These are phyloP conservation scores for Clarireedia monteithiana DNA, from an alignment of 2,329 filamentous ascomycete species.

Conservation along the genomic window DNA sequence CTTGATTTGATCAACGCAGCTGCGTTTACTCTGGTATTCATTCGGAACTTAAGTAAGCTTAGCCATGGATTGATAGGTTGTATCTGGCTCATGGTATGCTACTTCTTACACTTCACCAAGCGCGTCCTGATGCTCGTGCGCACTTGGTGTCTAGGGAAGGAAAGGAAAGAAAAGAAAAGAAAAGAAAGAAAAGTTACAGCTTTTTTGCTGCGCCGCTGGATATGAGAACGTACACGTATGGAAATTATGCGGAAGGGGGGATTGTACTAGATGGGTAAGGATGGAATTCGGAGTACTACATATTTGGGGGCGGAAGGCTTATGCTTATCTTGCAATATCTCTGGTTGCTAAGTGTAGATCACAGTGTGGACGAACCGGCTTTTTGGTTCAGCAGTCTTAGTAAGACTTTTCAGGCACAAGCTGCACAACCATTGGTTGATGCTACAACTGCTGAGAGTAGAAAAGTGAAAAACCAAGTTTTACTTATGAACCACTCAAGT, in stretches of 20 bases:
- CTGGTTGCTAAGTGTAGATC: conserved; percentile 39
- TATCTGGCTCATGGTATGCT: not conserved
- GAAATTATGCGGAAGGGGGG: conserved; percentile 38
- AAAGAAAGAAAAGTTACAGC: conserved; percentile 42
- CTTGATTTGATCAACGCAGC: conserved; percentile 39
- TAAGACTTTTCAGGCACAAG: conserved; percentile 33
- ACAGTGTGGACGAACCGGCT: conserved; percentile 41
- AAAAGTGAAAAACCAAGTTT: conserved; percentile 41
- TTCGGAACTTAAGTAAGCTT: conserved; percentile 28
- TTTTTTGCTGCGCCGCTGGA: conserved; percentile 35
- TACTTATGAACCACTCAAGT: too few species aligned
- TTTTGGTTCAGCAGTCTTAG: conserved; percentile 47
- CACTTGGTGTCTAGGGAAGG: conserved; percentile 43
- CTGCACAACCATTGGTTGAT: conserved; percentile 43
- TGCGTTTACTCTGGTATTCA: conserved; percentile 36
- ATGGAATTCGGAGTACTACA: conserved; percentile 38
- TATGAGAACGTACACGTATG: conserved; percentile 45
- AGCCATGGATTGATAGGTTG: not conserved
- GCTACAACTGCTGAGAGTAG: conserved; percentile 52
- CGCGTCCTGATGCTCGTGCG: conserved; percentile 50
- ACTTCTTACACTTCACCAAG: conserved; percentile 37
- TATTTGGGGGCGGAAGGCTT: conserved; percentile 41
- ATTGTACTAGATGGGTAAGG: conserved; percentile 45
- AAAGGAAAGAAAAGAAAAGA: too few species aligned
- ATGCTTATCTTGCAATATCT: conserved; percentile 43